phyloP scores from a whole-genome alignment of 306 rosid genomes.

The Rubus idaeus region DNA sequence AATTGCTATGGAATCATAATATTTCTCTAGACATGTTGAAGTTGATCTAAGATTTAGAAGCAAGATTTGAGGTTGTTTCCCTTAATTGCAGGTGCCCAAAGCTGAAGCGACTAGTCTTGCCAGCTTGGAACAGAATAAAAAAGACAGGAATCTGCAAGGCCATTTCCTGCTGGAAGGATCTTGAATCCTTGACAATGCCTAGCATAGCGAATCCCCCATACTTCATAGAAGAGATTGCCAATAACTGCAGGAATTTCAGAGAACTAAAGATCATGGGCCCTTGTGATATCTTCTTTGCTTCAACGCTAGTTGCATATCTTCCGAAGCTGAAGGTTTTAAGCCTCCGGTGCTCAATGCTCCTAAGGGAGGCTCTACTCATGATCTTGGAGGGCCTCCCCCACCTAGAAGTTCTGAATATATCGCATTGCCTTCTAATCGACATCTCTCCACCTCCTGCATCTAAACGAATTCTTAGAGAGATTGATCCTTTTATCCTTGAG shows the following conservation, averaged over 20 bases:
- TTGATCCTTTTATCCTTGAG: conserved; percentile 44
- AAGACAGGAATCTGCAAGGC: conserved; percentile 79
- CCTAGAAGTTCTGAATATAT: conserved; percentile 74
- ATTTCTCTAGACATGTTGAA: background rate
- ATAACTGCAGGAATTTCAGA: conserved; percentile 56
- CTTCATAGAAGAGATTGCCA: conserved; percentile 60
- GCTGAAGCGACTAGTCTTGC: conserved; percentile 64
- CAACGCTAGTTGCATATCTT: conserved; percentile 44
- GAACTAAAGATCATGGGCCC: conserved; percentile 90
- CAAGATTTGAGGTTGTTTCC: conserved; percentile 16
- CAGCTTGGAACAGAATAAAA: conserved; percentile 84
- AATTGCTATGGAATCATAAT: background rate
- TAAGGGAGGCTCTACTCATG: conserved; percentile 47
- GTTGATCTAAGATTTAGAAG: background rate
- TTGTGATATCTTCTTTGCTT: conserved; percentile 50
- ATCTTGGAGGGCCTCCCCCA: conserved; percentile 48
- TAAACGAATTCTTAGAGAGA: conserved; percentile 35
- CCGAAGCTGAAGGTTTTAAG: conserved; percentile 69
- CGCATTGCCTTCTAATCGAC: conserved; percentile 61
- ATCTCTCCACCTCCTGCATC: conserved; percentile 39
- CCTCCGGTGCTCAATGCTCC: conserved; percentile 58
- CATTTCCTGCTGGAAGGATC: conserved; percentile 58
- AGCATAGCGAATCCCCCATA: conserved; percentile 63
- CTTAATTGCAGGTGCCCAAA: conserved; percentile 50
- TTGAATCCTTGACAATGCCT: conserved; percentile 81